A percentile compares a stretch with the other conserved stretches of the same genome.
Conservation (phyloP, 1,139 yeast genomes). For the Magnusiomyces suaveolens region DNA sequence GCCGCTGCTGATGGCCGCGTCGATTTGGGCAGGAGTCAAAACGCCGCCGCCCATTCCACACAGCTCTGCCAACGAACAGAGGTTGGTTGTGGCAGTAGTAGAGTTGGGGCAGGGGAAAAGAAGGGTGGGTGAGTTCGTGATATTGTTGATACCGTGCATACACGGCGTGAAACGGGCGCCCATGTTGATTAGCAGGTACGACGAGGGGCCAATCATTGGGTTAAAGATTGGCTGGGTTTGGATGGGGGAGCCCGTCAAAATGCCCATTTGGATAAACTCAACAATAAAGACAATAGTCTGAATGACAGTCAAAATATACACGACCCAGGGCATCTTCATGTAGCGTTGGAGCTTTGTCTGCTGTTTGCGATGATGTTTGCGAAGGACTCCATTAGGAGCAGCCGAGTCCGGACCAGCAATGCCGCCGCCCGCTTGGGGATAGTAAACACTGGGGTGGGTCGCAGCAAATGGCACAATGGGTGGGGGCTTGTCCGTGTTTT, state of each 20-base stretch:
- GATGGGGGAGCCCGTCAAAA: constrained; percentile 55
- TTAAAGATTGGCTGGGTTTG: constrained; percentile 66
- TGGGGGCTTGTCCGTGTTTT: not conserved
- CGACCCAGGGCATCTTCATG: constrained; percentile 26
- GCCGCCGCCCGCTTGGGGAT: not conserved
- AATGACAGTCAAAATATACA: constrained; percentile 31
- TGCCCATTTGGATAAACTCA: constrained; percentile 53
- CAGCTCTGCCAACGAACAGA: constrained; percentile 47
- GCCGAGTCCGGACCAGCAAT: not conserved
- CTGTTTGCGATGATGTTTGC: not conserved
- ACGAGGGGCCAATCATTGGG: constrained; percentile 77
- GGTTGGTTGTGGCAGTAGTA: constrained; percentile 45
- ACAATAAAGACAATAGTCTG: constrained; percentile 57
- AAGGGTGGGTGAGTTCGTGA: constrained; percentile 41
- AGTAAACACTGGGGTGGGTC: not conserved
- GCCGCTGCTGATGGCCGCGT: constrained; percentile 7
- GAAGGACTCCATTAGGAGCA: not conserved
- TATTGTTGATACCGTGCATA: constrained; percentile 45
- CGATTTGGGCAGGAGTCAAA: not conserved
- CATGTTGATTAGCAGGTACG: constrained; percentile 55
- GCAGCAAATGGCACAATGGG: not conserved
- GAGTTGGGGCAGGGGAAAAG: constrained; percentile 65
- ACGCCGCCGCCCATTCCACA: constrained; percentile 49
- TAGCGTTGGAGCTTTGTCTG: not conserved
- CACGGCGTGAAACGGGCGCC: constrained; percentile 70